These are phyloP conservation scores for Pinus taeda DNA, from an alignment of 75 land plant genomes.

Conservation along the genomic window DNA sequence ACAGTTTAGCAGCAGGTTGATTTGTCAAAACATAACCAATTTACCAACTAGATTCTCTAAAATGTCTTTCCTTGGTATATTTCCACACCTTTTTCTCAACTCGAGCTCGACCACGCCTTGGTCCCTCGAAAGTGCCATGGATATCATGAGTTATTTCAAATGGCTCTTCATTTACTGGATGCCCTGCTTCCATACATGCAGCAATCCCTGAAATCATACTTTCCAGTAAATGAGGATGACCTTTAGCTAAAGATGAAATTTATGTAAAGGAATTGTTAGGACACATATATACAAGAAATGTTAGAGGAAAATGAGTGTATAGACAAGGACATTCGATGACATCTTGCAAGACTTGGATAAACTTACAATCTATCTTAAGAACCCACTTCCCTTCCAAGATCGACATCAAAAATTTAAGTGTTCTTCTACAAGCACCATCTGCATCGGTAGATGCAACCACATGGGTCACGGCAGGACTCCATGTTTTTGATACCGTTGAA, in stretches of 20 bases:
- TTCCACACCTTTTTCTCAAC: conserved; percentile 41
- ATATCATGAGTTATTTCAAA: conserved; percentile 65
- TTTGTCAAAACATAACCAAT: neutral
- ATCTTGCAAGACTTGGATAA: neutral
- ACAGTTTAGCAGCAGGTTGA: no score
- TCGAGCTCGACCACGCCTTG: conserved; percentile 63
- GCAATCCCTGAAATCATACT: conserved; percentile 52
- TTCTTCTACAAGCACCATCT: conserved; percentile 72
- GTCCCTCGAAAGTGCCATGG: conserved; percentile 63
- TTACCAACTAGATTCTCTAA: neutral
- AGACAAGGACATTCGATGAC: neutral
- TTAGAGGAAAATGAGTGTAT: neutral
- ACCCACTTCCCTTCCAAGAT: conserved; percentile 81
- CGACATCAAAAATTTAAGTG: conserved; percentile 73
- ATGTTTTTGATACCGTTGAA: conserved; percentile 33
- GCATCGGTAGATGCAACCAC: conserved; percentile 77
- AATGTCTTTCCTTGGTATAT: no score
- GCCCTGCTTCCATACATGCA: conserved; percentile 53
- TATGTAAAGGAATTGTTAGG: neutral
- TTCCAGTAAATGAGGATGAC: neutral
- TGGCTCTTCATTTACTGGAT: conserved; percentile 56
- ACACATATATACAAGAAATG: neutral
- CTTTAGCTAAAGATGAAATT: neutral
- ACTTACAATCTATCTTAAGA: conserved; percentile 69
- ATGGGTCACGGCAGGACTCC: conserved; percentile 74